A percentile compares a stretch with the other conserved stretches of the same genome.
Evolutionary conservation across 306 rosid species (phyloP).

Genomic region (Gastrolobium bilobum): DNA sequence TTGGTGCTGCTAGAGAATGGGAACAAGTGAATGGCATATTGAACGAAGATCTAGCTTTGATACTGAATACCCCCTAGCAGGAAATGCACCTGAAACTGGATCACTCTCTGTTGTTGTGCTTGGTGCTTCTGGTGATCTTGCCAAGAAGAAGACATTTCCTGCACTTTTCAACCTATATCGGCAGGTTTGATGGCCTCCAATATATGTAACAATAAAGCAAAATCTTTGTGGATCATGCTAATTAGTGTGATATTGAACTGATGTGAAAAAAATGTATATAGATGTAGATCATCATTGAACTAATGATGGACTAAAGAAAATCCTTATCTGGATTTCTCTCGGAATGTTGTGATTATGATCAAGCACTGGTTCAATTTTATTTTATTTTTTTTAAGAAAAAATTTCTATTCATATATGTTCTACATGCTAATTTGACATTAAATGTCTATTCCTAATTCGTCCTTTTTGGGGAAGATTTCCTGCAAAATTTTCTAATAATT

Average conservation of each 20-base stretch:
- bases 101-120: conserved; percentile 79
- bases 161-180: conserved; percentile 78
- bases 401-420: background rate
- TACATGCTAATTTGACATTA: conserved; percentile 25
- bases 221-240: conserved; percentile 16
- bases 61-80: conserved; percentile 52
- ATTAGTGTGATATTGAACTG: conserved; percentile 21
- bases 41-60: conserved; percentile 59
- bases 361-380: background rate
- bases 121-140: conserved; percentile 97
- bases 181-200: conserved; percentile 59
- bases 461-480: background rate
- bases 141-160: conserved; percentile 92
- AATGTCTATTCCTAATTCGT: background rate
- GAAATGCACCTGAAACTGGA: conserved; percentile 62
- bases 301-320: conserved; percentile 13
- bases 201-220: background rate
- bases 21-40: conserved; percentile 72
- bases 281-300: conserved; percentile 1
- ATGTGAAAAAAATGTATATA: background rate
- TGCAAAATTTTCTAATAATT: background rate
- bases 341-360: background rate
- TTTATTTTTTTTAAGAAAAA: background rate
- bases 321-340: background rate
- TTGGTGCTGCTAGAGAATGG: conserved; percentile 59